Conservation (phyloP, 2,329 filamentous ascomycete species). For the Arthrocladium fulminans region DNA sequence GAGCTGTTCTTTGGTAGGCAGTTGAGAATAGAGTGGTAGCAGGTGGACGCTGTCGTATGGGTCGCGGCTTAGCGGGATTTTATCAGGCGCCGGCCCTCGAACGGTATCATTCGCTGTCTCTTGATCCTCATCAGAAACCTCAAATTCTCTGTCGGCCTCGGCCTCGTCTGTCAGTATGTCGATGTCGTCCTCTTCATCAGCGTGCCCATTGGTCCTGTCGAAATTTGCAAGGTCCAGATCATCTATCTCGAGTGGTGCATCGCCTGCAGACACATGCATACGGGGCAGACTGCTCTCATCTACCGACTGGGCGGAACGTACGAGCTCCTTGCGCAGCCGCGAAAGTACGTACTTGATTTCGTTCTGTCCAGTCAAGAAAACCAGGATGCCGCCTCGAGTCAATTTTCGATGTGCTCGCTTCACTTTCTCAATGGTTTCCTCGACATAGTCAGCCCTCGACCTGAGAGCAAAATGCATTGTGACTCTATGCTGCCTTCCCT, state of each 20-base stretch:
- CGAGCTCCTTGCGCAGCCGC: slow-evolving; percentile 48
- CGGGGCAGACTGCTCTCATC: slow-evolving; percentile 45
- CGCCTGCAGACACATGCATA: slow-evolving; percentile 65
- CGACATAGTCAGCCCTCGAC: slow-evolving; percentile 79
- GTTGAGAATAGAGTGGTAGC: slow-evolving; percentile 84
- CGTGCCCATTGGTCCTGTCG: slow-evolving; percentile 31
- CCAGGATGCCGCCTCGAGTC: slow-evolving; percentile 80
- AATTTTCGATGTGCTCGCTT: slow-evolving; percentile 80
- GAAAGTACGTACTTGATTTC: slow-evolving; percentile 83
- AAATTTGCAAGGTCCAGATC: slow-evolving; percentile 72
- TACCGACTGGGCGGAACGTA: neutral
- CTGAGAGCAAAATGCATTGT: slow-evolving; percentile 78
- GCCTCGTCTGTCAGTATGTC: slow-evolving; percentile 51
- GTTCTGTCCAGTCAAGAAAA: slow-evolving; percentile 88
- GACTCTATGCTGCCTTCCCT: slow-evolving; percentile 85
- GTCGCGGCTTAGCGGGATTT: slow-evolving; percentile 30
- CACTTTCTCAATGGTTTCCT: slow-evolving; percentile 82
- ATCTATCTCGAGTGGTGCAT: slow-evolving; percentile 72
- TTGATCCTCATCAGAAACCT: slow-evolving; percentile 53
- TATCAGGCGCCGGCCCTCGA: neutral
- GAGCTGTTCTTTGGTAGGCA: slow-evolving; percentile 84
- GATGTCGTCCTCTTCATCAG: slow-evolving; percentile 43
- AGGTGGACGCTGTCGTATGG: slow-evolving; percentile 68
- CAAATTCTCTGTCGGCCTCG: slow-evolving; percentile 55
- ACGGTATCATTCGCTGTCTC: slow-evolving; percentile 30